Conservation (phyloP, 139 green algal genomes). For the Ostreobium quekettii region DNA sequence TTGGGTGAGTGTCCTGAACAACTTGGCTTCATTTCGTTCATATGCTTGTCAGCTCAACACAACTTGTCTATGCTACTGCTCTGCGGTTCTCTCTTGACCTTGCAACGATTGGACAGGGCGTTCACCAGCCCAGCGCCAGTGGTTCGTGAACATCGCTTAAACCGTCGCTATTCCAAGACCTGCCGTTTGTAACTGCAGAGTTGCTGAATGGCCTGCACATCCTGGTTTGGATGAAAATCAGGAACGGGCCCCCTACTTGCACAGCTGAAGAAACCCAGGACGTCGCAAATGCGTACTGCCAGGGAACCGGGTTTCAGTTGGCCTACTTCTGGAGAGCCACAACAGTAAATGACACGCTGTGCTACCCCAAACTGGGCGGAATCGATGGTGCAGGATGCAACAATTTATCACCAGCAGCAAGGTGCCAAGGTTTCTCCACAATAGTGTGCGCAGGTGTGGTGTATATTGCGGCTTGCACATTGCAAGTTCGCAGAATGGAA, state of each 20-base stretch:
- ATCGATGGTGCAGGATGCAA: background rate
- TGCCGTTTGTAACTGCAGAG: background rate
- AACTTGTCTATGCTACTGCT: background rate
- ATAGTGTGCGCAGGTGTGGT: background rate
- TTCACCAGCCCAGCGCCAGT: background rate
- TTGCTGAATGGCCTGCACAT: too few relatives aligned
- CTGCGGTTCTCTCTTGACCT: background rate
- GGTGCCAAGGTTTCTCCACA: background rate
- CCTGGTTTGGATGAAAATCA: background rate
- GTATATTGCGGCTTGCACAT: too few relatives aligned
- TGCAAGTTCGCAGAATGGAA: too few relatives aligned
- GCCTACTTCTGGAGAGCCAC: background rate
- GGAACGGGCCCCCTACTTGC: background rate
- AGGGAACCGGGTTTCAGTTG: background rate
- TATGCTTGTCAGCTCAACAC: background rate
- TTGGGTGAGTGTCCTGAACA: background rate
- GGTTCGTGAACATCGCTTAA: too few relatives aligned
- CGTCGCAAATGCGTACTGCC: background rate
- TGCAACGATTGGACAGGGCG: background rate
- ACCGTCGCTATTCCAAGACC: too few relatives aligned
- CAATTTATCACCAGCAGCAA: conserved; percentile 1
- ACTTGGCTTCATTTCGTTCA: background rate
- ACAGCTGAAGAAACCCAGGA: background rate
- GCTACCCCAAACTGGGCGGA: background rate
- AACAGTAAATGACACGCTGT: background rate